Base-by-base conservation (phyloP, 73 alveolate species). In the Paramecium biaurelia region DNA sequence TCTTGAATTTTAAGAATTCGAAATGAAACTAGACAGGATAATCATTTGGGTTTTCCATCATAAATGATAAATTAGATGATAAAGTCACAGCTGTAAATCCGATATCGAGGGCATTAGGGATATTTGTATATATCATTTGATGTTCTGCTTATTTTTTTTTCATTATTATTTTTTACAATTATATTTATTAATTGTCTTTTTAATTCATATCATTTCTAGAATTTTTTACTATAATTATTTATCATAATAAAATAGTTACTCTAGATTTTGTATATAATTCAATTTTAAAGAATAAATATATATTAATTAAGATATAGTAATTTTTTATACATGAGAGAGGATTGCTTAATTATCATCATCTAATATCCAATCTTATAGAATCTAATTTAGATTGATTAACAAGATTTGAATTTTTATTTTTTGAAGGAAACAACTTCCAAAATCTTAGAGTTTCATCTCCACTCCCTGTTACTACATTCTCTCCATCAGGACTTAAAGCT, bases 381-480 rank as follows among this genome's bases (percentile, higher is more conserved):
- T 63, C 84, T 26, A 63, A 12, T 63, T 63, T 32, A 26, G 84
- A 63, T 11, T 26, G 45, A 14, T 32, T 63, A 63, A 32, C 28
- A 30, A 32, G 28, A 10, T 30, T 63, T 5, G 47, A 63, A 72
- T 72, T 72, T 21, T 30, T 72, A 20, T 24, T 72, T 42, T 72
- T 72, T 38, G 38, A 72, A 14, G 99, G 99, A 93, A 97, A 97
- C 21, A 97, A 95, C 63, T 96, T 97, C 99, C 99, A 97, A 85
- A 97, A 97, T 74, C 98, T 89, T 63, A 97, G 92, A 47, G 99
- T 97, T 85, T 97, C 99, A 94, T 97, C 99, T 12, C 99, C 99
- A 34, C 99, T 98, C 57, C 99, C 99, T n/a, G 99, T 97, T 15
- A 97, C 99, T 23, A 97, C 93, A 72, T 92, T 96, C 85, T 96